Percentiles rank a stretch among this genome's conserved stretches.
Conservation (phyloP, 2,329 filamentous ascomycete genomes). For the Calonectria pauciramosa region DNA sequence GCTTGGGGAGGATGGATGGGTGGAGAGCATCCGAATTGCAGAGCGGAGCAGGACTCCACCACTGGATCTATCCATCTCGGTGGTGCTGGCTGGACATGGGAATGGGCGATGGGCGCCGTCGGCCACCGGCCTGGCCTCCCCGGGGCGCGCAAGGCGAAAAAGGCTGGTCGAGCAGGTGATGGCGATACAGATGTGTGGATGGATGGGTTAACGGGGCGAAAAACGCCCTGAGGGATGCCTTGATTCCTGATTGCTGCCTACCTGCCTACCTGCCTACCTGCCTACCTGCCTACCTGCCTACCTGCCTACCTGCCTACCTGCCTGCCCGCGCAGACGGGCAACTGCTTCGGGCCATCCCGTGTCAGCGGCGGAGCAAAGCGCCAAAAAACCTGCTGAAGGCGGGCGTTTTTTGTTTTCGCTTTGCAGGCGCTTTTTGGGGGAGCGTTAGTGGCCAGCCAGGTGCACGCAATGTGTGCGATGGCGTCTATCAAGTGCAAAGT, state of each 20-base stretch:
- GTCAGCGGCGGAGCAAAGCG: not conserved
- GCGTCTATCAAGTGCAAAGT: not conserved
- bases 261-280: not conserved
- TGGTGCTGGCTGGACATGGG: not conserved
- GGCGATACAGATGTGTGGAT: not conserved
- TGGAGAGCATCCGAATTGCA: slow-evolving; percentile 9
- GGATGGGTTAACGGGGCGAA: not conserved
- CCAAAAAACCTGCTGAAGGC: not conserved
- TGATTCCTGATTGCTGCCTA: not conserved
- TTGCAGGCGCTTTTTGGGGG: not conserved
- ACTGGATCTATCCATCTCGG: slow-evolving; percentile 10
- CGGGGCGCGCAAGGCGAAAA: not conserved
- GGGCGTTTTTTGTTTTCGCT: not conserved
- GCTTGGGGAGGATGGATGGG: slow-evolving; percentile 7
- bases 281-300: too few relatives aligned
- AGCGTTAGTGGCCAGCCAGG: not conserved
- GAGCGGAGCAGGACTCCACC: slow-evolving; percentile 8
- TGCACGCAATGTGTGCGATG: not conserved
- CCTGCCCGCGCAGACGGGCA: not conserved
- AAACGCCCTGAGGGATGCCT: slow-evolving; percentile 13
- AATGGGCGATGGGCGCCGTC: not conserved
- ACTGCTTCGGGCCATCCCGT: slow-evolving; percentile 3
- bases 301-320: not conserved
- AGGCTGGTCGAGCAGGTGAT: not conserved
- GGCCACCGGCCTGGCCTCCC: slow-evolving; percentile 8